These are phyloP conservation scores for Coriolopsis trogii DNA, from an alignment of 1,284 basidiomycete genomes.

Conservation along the genomic window DNA sequence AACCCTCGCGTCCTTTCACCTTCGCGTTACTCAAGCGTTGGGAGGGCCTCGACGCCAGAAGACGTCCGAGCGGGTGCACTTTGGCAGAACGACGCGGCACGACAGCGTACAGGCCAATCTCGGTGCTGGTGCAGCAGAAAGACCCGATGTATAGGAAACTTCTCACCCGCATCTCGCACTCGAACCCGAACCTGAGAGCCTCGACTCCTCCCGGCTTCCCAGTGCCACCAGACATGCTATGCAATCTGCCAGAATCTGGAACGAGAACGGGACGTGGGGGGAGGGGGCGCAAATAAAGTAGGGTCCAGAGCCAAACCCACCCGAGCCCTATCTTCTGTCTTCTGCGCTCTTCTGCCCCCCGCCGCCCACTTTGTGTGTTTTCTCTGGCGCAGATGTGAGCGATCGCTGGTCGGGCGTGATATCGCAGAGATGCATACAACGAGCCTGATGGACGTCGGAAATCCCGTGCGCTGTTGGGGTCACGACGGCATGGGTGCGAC, in stretches of 20 bases:
- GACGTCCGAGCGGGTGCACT: slow-evolving; percentile 13
- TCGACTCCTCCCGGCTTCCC: slow-evolving; percentile 12
- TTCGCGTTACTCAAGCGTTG: not conserved
- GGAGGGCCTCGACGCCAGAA: slow-evolving; percentile 5
- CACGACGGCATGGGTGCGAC: slow-evolving; percentile 5
- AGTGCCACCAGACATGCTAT: slow-evolving; percentile 18
- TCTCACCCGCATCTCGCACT: slow-evolving; percentile 17
- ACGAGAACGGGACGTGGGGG: not conserved
- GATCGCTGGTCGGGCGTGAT: not conserved
- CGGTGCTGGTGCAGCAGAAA: slow-evolving; percentile 1
- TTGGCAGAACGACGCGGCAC: too few relatives aligned
- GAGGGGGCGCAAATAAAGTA: too few relatives aligned
- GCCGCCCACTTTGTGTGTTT: too few relatives aligned
- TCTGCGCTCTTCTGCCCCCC: too few relatives aligned
- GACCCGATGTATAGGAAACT: slow-evolving; percentile 22
- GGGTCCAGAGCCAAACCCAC: too few relatives aligned
- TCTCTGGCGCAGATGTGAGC: too few relatives aligned
- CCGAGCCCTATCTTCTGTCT: too few relatives aligned
- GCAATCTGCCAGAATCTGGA: slow-evolving; percentile 17
- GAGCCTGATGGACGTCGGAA: not conserved
- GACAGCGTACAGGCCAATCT: too few relatives aligned
- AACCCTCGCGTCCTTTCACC: not conserved
- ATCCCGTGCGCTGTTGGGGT: slow-evolving; percentile 3
- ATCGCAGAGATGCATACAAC: not conserved
- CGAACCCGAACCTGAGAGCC: too few relatives aligned